Percentiles rank a stretch among this genome's conserved stretches.
Evolutionary conservation across 352 stramenopile genomes (phyloP).

Genomic region (Phytopythium boreale): DNA sequence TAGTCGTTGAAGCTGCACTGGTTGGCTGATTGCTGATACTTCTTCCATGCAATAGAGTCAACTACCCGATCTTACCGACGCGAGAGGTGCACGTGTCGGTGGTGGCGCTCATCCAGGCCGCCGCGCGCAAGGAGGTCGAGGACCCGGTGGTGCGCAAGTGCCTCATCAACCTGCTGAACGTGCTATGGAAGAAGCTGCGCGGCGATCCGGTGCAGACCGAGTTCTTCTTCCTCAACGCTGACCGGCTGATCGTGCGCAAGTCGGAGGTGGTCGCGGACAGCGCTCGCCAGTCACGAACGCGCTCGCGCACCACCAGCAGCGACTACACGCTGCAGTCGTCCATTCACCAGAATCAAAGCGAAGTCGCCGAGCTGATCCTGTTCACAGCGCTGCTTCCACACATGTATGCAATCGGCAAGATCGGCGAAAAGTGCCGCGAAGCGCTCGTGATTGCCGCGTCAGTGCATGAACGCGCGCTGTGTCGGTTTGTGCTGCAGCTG

Average conservation of each 20-base stretch:
- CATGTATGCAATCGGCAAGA: constrained; percentile 81
- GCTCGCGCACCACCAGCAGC: constrained; percentile 29
- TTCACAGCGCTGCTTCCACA: constrained; percentile 82
- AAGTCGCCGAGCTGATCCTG: constrained; percentile 76
- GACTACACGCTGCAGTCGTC: constrained; percentile 18
- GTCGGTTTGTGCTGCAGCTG: constrained; percentile 80
- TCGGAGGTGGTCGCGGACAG: constrained; percentile 28
- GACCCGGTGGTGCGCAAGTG: constrained; percentile 84
- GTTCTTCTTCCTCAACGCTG: constrained; percentile 82
- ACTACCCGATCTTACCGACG: constrained; percentile 80
- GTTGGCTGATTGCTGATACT: neutral
- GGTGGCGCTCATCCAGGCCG: constrained; percentile 74
- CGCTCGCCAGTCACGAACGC: constrained; percentile 15
- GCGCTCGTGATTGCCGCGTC: constrained; percentile 76
- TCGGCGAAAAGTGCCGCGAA: constrained; percentile 82
- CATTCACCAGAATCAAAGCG: constrained; percentile 33
- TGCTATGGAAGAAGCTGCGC: constrained; percentile 84
- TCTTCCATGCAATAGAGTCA: constrained; percentile 33
- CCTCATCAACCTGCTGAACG: constrained; percentile 77
- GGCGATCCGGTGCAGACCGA: constrained; percentile 83
- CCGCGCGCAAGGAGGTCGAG: constrained; percentile 76
- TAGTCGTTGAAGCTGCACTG: neutral
- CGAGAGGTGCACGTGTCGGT: constrained; percentile 79
- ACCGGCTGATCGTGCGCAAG: constrained; percentile 48
- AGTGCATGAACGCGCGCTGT: constrained; percentile 72